Evolutionary conservation across 257 asterid genomes (phyloP).

Genomic region (Solanum peruvianum): DNA sequence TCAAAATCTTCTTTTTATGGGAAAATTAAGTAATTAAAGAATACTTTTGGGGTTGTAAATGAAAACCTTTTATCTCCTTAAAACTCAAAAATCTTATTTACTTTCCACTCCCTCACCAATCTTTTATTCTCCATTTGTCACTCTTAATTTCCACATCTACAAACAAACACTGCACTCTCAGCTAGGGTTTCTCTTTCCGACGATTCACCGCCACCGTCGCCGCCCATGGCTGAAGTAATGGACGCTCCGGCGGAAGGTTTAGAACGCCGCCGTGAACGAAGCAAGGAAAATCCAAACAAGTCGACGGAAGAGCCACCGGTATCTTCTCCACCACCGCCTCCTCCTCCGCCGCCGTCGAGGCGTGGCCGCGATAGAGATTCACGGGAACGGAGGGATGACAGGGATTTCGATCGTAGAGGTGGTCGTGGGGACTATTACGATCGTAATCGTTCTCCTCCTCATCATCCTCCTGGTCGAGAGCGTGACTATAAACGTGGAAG

Average conservation of each 20-base stretch:
- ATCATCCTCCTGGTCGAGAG: slow-evolving; percentile 33
- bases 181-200: slow-evolving; percentile 4
- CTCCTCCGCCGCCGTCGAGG: slow-evolving; percentile 32
- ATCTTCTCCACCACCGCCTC: slow-evolving; percentile 40
- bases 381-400: slow-evolving; percentile 69
- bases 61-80: neutral
- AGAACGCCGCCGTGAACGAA: slow-evolving; percentile 19
- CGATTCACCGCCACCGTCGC: neutral
- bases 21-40: neutral
- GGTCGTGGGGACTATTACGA: slow-evolving; percentile 57
- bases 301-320: slow-evolving; percentile 25
- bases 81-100: neutral
- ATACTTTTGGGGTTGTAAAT: neutral
- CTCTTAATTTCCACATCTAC: neutral
- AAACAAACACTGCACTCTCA: neutral
- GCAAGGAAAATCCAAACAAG: slow-evolving; percentile 11
- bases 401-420: slow-evolving; percentile 59
- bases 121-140: neutral
- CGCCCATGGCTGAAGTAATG: slow-evolving; percentile 37
- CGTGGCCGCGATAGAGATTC: slow-evolving; percentile 67
- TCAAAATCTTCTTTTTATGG: neutral
- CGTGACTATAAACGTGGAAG: slow-evolving; percentile 74
- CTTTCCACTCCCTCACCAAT: neutral
- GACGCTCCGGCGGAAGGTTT: slow-evolving; percentile 21
- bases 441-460: slow-evolving; percentile 74